Evolutionary conservation across 331 rosid genomes (phyloP).

Genomic region (Rhamnella rubrinervis): DNA sequence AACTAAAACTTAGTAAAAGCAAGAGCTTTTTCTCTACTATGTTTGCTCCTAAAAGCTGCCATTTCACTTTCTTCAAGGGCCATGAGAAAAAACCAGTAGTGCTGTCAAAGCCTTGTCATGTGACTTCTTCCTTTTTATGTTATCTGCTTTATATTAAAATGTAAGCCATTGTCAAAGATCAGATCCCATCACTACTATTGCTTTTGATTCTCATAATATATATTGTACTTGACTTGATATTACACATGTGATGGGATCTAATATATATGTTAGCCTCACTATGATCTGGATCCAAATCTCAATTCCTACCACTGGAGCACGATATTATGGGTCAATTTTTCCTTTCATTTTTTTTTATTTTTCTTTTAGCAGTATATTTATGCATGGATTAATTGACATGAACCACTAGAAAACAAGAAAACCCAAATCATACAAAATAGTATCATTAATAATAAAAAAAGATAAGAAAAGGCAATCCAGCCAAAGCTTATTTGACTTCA

Average conservation of each 20-base stretch:
- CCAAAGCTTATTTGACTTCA: too few relatives aligned
- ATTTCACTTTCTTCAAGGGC: not conserved
- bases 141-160: not conserved
- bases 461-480: too few relatives aligned
- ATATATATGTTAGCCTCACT: conserved; percentile 3
- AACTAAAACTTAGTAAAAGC: too few relatives aligned
- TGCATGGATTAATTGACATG: not conserved
- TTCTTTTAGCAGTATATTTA: not conserved
- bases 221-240: conserved; percentile 1
- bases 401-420: too few relatives aligned
- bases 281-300: conserved; percentile 32
- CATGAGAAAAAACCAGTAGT: conserved; percentile 9
- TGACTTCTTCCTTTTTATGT: conserved; percentile 1
- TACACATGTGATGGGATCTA: conserved; percentile 37
- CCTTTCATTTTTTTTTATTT: not conserved
- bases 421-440: too few relatives aligned
- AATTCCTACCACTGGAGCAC: not conserved
- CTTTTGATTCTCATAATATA: conserved; percentile 13
- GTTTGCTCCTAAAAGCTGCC: not conserved
- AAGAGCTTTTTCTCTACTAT: too few relatives aligned
- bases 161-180: conserved; percentile 24
- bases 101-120: conserved; percentile 13
- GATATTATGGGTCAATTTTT: not conserved
- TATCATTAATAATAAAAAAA: too few relatives aligned
- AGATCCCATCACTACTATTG: conserved; percentile 27